Percentiles rank a stretch among this genome's conserved stretches.
Conservation (phyloP, 257 asterid species). For the Buddleja alternifolia region DNA sequence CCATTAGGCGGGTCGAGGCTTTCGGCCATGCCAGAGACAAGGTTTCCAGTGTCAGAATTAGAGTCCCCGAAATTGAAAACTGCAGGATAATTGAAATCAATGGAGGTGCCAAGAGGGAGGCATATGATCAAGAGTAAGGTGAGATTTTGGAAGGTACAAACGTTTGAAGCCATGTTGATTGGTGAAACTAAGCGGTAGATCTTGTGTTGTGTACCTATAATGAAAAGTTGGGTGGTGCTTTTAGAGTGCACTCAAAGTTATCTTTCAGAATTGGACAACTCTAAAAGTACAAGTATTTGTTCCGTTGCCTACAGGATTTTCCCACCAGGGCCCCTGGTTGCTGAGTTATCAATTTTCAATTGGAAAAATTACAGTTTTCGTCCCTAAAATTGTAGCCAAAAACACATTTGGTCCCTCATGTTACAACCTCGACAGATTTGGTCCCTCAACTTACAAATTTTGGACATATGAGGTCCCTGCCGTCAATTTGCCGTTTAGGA, state of each 20-base stretch:
- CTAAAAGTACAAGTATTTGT: slow-evolving; percentile 26
- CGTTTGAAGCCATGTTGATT: slow-evolving; percentile 49
- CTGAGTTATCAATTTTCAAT: slow-evolving; percentile 13
- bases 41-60: slow-evolving; percentile 88
- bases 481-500: no score
- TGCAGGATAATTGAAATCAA: slow-evolving; percentile 84
- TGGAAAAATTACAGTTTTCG: no score
- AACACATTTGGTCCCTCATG: no score
- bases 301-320: slow-evolving; percentile 15
- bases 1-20: slow-evolving; percentile 83
- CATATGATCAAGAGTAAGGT: slow-evolving; percentile 29
- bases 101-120: slow-evolving; percentile 44
- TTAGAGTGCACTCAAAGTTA: slow-evolving; percentile 59
- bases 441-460: no score
- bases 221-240: slow-evolving; percentile 32
- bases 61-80: slow-evolving; percentile 99
- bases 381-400: no score
- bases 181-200: slow-evolving; percentile 20
- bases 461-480: no score
- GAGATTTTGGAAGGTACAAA: slow-evolving; percentile 38
- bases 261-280: slow-evolving; percentile 29
- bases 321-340: slow-evolving; percentile 5
- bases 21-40: slow-evolving; percentile 69
- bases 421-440: no score
- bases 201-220: slow-evolving; percentile 31